Evolutionary conservation across 495 filamentous ascomycete genomes (phyloP).

Genomic region (Stereocaulon alpinum): DNA sequence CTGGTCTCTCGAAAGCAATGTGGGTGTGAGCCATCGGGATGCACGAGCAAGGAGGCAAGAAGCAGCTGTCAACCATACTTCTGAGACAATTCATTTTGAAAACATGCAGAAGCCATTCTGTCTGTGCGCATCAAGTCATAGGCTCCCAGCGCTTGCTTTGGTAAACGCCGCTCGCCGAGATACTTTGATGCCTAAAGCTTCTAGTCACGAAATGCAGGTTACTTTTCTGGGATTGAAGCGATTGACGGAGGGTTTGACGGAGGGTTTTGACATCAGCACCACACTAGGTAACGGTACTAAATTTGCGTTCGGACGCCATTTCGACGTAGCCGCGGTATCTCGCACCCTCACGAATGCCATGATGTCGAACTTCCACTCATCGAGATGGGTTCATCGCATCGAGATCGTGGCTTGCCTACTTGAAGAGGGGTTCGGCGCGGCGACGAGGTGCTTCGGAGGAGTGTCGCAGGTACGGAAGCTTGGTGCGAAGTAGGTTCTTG

Average conservation of each 20-base stretch:
- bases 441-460: neutral
- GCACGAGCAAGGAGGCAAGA: neutral
- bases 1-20: no score
- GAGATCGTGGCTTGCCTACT: neutral
- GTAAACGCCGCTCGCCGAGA: neutral
- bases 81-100: no score
- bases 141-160: neutral
- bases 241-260: neutral
- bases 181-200: neutral
- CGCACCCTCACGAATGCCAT: neutral
- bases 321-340: neutral
- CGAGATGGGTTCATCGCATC: neutral
- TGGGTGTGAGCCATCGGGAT: no score
- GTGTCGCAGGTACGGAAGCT: neutral
- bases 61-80: neutral
- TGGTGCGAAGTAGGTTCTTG: neutral
- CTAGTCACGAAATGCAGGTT: conserved; percentile 1
- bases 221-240: neutral
- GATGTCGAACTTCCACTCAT: neutral
- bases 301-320: neutral
- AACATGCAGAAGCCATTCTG: conserved; percentile 1
- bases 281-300: neutral
- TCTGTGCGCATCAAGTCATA: neutral
- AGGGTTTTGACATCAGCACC: neutral
- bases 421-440: neutral